Conservation (phyloP, 1,284 basidiomycete genomes). For the Leccinum huronense region DNA sequence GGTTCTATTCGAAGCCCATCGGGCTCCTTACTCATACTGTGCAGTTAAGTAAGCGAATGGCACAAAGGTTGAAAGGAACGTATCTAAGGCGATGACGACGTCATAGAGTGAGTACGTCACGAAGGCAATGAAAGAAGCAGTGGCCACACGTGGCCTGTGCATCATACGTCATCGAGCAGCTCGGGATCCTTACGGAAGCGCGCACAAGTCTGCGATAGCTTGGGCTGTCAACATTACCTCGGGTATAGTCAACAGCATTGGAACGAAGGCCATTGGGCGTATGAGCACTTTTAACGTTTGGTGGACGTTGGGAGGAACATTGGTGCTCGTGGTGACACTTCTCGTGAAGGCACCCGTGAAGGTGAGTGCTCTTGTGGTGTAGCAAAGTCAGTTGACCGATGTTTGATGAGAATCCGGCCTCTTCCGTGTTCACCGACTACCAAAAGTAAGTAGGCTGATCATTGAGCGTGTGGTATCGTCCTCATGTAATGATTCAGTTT, state of each 20-base stretch:
- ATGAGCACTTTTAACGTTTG: conserved; percentile 59
- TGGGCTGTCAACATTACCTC: conserved; percentile 59
- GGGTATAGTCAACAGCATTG: conserved; percentile 53
- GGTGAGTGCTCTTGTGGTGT: conserved; percentile 31
- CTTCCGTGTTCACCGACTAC: conserved; percentile 58
- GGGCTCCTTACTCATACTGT: background rate
- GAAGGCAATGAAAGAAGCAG: no score
- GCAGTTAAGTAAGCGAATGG: no score
- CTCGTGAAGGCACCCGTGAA: conserved; percentile 56
- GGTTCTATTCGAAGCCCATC: background rate
- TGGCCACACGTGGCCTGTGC: no score
- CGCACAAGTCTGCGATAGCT: conserved; percentile 42
- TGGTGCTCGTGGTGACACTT: conserved; percentile 54
- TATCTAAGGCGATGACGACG: background rate
- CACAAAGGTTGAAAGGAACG: background rate
- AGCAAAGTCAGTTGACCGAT: conserved; percentile 2
- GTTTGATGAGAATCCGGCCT: conserved; percentile 46
- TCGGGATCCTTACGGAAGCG: no score
- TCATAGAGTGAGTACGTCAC: background rate
- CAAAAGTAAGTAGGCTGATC: conserved; percentile 44
- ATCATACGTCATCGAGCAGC: no score
- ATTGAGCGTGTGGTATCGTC: background rate
- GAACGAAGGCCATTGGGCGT: conserved; percentile 55
- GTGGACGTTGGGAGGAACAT: conserved; percentile 63
- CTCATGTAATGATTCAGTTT: conserved; percentile 39